phyloP scores from a whole-genome alignment of 1,139 yeast genomes.

The Lipomyces yarrowii region DNA sequence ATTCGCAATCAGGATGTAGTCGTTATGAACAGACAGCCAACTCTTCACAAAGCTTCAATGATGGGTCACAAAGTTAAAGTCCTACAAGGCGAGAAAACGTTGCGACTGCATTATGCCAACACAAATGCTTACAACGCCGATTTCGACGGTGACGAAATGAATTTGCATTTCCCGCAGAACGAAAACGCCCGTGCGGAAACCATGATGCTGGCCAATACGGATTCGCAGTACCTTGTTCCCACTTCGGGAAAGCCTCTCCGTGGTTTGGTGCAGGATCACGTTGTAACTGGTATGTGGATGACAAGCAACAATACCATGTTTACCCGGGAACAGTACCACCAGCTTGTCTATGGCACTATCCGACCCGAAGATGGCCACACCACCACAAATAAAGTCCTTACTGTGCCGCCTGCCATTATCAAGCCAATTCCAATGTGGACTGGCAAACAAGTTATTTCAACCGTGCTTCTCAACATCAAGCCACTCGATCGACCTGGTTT shows the following conservation, averaged over 20 bases:
- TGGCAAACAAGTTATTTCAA: constrained; percentile 78
- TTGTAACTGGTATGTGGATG: constrained; percentile 98
- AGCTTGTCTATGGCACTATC: constrained; percentile 87
- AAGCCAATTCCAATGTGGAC: constrained; percentile 96
- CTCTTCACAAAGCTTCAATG: constrained; percentile 98
- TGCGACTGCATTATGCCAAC: constrained; percentile 96
- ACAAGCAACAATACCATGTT: constrained; percentile 90
- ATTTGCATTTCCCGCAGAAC: constrained; percentile 99
- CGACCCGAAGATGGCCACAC: constrained; percentile 99
- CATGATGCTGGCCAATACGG: constrained; percentile 89
- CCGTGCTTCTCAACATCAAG: constrained; percentile 64
- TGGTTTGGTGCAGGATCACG: constrained; percentile 98
- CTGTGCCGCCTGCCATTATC: constrained; percentile 85
- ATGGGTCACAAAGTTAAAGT: constrained; percentile 99
- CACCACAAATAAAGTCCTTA: constrained; percentile 61
- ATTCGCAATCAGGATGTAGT: constrained; percentile 94
- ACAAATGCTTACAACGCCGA: constrained; percentile 99
- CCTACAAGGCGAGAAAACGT: constrained; percentile 94
- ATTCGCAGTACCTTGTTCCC: constrained; percentile 95
- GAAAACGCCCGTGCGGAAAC: constrained; percentile 99
- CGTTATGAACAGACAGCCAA: constrained; percentile 98
- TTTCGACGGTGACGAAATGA: constrained; percentile 99
- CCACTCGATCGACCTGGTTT: constrained; percentile 90
- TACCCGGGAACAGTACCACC: constrained; percentile 90
- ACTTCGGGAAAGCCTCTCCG: constrained; percentile 98